phyloP scores from a whole-genome alignment of 2,329 filamentous ascomycete genomes.

The Colletotrichum sp. region DNA sequence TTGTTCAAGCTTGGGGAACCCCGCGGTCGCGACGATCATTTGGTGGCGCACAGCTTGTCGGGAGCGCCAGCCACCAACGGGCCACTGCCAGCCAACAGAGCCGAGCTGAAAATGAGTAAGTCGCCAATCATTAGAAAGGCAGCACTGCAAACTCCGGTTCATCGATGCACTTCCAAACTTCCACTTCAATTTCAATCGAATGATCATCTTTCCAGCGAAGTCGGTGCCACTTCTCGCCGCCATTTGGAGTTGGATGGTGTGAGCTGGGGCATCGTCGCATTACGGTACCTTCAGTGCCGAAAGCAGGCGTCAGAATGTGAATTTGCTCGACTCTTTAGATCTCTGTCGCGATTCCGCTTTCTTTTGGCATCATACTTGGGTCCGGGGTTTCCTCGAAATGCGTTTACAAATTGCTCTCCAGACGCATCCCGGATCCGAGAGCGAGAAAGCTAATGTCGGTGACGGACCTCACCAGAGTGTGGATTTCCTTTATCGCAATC shows the following conservation, averaged over 20 bases:
- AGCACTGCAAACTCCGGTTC: background rate
- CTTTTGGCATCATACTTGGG: background rate
- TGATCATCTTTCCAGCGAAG: background rate
- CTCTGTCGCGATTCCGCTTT: background rate
- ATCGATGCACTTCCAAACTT: accelerated
- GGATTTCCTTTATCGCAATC: background rate
- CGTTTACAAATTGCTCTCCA: background rate
- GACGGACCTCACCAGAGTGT: background rate
- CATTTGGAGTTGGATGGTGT: background rate
- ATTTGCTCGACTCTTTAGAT: background rate
- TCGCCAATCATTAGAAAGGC: background rate
- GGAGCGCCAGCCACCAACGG: background rate
- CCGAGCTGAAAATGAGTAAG: background rate
- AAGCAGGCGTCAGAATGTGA: accelerated
- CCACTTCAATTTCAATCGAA: background rate
- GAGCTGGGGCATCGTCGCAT: background rate
- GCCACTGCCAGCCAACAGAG: background rate
- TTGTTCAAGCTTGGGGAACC: background rate
- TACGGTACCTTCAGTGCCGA: background rate
- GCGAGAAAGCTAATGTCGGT: background rate
- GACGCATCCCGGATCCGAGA: background rate
- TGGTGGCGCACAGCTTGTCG: background rate
- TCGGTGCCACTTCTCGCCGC: background rate
- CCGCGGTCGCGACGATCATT: background rate
- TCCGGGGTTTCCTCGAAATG: background rate